phyloP scores from a whole-genome alignment of 805 yeast species.

The Monosporozyma servazzii region DNA sequence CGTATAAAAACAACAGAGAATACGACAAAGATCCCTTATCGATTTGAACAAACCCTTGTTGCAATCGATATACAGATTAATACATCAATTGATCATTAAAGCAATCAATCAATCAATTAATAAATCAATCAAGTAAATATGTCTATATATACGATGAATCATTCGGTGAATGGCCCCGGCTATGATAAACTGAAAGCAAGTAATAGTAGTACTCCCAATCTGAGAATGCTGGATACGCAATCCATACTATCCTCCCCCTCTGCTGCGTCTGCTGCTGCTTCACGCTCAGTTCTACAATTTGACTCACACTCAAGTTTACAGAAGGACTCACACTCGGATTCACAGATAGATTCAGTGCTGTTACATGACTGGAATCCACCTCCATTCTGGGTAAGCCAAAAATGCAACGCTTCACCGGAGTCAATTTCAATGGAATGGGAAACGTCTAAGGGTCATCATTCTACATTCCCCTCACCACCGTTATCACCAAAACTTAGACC shows the following conservation, averaged over 20 bases:
- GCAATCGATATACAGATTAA: too few species aligned
- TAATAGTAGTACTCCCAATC: neutral
- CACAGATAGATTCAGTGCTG: conserved; percentile 8
- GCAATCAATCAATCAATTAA: too few species aligned
- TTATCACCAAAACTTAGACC: conserved; percentile 21
- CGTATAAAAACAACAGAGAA: neutral
- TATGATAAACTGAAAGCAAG: neutral
- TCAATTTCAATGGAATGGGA: conserved; percentile 5
- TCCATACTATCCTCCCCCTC: neutral
- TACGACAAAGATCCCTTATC: neutral
- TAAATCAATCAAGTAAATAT: too few species aligned
- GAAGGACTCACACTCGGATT: conserved; percentile 1
- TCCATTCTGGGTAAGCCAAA: neutral
- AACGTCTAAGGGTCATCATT: neutral
- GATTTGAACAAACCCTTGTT: too few species aligned
- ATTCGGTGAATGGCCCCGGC: neutral
- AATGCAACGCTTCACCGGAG: neutral
- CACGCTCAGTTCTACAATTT: too few species aligned
- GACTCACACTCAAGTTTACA: too few species aligned
- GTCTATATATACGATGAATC: neutral
- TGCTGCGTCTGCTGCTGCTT: too few species aligned
- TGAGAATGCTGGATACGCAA: neutral
- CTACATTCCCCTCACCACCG: conserved; percentile 26
- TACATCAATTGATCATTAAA: too few species aligned
- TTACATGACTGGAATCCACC: neutral